These are phyloP conservation scores for Polytrichum formosum DNA, from an alignment of 225 moss, liverwort and hornwort genomes.

Conservation along the genomic window DNA sequence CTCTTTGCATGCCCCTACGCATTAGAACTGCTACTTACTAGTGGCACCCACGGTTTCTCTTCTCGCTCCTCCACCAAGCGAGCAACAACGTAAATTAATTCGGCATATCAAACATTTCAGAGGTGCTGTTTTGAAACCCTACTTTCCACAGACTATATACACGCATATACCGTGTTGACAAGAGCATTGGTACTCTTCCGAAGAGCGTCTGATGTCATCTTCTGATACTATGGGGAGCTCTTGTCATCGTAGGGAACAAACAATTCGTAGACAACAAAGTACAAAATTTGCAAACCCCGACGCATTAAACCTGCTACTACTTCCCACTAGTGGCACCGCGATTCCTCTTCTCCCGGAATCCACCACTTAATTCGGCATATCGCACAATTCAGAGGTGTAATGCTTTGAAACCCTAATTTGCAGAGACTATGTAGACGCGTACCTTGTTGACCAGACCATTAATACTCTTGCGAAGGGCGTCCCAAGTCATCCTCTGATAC, in stretches of 20 bases:
- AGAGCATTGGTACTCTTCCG: slow-evolving; percentile 87
- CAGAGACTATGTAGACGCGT: neutral
- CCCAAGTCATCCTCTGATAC: slow-evolving; percentile 91
- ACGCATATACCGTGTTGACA: slow-evolving; percentile 60
- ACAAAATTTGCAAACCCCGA: too few species aligned
- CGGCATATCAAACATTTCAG: neutral
- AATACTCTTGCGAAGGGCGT: slow-evolving; percentile 85
- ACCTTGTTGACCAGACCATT: slow-evolving; percentile 92
- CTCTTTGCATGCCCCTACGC: too few species aligned
- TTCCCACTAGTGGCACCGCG: too few species aligned
- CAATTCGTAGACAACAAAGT: slow-evolving; percentile 7
- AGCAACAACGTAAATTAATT: neutral
- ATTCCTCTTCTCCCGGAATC: too few species aligned
- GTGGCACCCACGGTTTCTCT: neutral
- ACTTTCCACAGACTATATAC: neutral
- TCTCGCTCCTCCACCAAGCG: neutral
- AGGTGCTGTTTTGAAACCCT: neutral
- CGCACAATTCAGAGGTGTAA: too few species aligned
- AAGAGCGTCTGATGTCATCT: slow-evolving; percentile 86
- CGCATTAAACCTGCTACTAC: too few species aligned
- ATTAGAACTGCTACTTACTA: too few species aligned
- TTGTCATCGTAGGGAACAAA: slow-evolving; percentile 39
- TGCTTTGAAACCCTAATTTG: too few species aligned
- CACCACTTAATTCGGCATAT: too few species aligned
- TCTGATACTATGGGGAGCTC: slow-evolving; percentile 75